Conservation (phyloP, 1,139 yeast species). For the Kodamaea plutei region DNA sequence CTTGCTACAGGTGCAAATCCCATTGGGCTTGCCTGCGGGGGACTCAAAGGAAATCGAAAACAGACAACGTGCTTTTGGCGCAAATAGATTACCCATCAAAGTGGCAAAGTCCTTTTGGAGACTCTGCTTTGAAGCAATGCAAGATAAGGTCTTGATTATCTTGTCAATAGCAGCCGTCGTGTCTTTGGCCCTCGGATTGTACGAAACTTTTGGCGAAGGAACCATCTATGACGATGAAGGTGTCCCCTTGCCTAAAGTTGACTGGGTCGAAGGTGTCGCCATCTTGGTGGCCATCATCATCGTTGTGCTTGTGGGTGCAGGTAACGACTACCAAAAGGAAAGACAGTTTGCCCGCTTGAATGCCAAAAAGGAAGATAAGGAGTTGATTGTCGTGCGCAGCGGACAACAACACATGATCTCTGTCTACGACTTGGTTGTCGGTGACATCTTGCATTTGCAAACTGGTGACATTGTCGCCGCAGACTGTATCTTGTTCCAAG, state of each 20-base stretch:
- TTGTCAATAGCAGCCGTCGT: slow-evolving; percentile 83
- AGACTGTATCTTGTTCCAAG: slow-evolving; percentile 73
- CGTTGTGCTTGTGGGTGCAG: slow-evolving; percentile 90
- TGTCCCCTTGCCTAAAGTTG: slow-evolving; percentile 68
- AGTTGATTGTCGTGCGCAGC: slow-evolving; percentile 69
- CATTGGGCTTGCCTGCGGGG: slow-evolving; percentile 40
- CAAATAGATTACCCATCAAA: slow-evolving; percentile 66
- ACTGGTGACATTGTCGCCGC: slow-evolving; percentile 96
- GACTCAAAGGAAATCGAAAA: slow-evolving; percentile 24
- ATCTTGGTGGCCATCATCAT: slow-evolving; percentile 87
- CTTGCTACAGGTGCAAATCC: slow-evolving; percentile 36
- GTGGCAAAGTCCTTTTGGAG: slow-evolving; percentile 61
- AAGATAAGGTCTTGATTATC: slow-evolving; percentile 85
- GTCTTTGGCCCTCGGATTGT: slow-evolving; percentile 85
- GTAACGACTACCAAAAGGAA: slow-evolving; percentile 94
- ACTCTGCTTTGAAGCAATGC: slow-evolving; percentile 78
- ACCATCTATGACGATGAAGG: slow-evolving; percentile 77
- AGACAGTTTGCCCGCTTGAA: slow-evolving; percentile 86
- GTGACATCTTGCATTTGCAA: slow-evolving; percentile 76
- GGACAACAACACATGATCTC: slow-evolving; percentile 68
- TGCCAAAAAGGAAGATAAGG: slow-evolving; percentile 81
- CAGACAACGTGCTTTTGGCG: slow-evolving; percentile 55
- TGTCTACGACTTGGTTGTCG: slow-evolving; percentile 75
- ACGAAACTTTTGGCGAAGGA: slow-evolving; percentile 88
- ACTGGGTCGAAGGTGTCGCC: slow-evolving; percentile 99